Evolutionary conservation across 495 filamentous ascomycete species (phyloP), one percentile per base, ranked within the genome.

Genomic region (Astrocystis sublimbata): DNA sequence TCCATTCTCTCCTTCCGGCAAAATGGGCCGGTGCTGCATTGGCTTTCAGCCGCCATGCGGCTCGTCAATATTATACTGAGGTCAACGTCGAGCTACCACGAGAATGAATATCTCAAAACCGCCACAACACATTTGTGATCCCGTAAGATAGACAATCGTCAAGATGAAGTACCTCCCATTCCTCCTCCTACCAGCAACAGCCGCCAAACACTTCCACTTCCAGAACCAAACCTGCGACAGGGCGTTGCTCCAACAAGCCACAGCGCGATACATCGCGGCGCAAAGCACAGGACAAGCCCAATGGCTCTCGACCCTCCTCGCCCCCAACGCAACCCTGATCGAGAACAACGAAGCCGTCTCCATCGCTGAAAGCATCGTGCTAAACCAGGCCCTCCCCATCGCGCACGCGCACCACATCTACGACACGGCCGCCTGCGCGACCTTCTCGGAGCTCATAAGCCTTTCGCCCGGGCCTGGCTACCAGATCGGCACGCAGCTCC

Each of bases 401-500:
- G 68, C 66, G 54, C 62, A 60, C 62, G 61, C 43, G 49, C 65
- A 61, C 54, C 64, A 60, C 49, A 65, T 64, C 46, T 67, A 46
- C 47, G 68, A 70, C 60, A 53, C 61, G 0, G 38, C 49, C 9
- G 60, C 62, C 45, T 70, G 68, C 52, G 65, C 62, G 10, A 28
- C 62, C 28, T 70, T 68, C 52, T 65, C 68, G 12, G 68, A 67
- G 28, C 33, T 70, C 45, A 50, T 70, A 45, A 40, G 53, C 21
- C 53, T 66, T 10, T 35, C 60, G 26, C 38, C 65, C 0, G 42
- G 58, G 3, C 58, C 60, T 3, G 65, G 65, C 10, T 58, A 59
- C 42, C 65, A 65, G 24, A 60, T 70, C 56, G 68, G 68, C 3
- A 63, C 68, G 1, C 68, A 70, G 42, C 47, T 70, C 17, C 19